These are phyloP conservation scores for Talaromyces marneffei DNA, from an alignment of 2,329 filamentous ascomycete species.

Conservation along the genomic window DNA sequence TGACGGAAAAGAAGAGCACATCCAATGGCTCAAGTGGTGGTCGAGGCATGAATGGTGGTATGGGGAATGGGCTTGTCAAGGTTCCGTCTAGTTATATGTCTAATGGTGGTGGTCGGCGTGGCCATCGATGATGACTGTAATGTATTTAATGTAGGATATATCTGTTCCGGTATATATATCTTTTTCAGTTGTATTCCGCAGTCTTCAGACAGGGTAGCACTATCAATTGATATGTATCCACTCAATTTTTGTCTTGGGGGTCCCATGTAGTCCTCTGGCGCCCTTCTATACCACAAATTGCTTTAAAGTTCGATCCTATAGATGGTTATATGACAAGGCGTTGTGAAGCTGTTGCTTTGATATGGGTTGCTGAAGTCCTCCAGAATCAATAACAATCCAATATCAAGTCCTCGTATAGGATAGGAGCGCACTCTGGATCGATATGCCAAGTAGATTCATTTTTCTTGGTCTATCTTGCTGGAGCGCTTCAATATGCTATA, in stretches of 20 bases:
- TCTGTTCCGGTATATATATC: background rate
- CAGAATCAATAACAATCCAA: background rate
- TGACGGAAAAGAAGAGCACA: slow-evolving; percentile 49
- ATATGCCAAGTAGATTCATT: background rate
- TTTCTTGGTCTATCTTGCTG: background rate
- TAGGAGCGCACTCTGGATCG: background rate
- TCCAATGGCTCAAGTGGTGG: background rate
- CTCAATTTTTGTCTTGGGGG: background rate
- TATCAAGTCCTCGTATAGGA: background rate
- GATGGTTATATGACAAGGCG: background rate
- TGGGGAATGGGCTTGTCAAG: slow-evolving; percentile 5
- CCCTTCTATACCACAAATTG: background rate
- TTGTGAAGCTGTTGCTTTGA: background rate
- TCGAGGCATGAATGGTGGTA: background rate
- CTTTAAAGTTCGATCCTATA: no score
- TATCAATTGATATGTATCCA: background rate
- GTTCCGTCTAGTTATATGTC: slow-evolving; percentile 9
- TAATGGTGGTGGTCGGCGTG: slow-evolving; percentile 8
- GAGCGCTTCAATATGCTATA: background rate
- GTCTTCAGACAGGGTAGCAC: background rate
- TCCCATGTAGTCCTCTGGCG: background rate
- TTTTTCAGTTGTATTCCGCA: no score
- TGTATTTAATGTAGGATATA: background rate
- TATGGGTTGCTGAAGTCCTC: background rate
- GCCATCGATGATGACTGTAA: slow-evolving; percentile 7